Evolutionary conservation across 1,284 basidiomycete genomes (phyloP).

Genomic region (Pseudomicrostroma phylloplanum): DNA sequence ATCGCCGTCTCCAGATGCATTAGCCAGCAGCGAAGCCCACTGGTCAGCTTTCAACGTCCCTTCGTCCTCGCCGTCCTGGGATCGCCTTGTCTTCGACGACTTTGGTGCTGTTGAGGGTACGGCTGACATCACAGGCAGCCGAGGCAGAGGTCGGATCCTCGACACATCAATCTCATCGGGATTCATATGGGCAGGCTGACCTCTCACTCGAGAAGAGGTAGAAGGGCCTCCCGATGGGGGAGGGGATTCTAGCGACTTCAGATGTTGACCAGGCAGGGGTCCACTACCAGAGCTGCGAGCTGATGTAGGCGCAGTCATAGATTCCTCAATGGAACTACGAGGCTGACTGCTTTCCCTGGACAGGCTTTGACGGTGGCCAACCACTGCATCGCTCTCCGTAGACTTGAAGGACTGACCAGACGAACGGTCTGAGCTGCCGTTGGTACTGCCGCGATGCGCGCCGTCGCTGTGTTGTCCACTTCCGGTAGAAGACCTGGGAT

Average conservation of each 20-base stretch:
- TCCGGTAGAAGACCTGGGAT: not conserved
- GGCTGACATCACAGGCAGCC: conserved; percentile 19
- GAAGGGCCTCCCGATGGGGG: too few relatives aligned
- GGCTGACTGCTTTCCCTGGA: conserved; percentile 17
- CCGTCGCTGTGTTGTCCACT: too few relatives aligned
- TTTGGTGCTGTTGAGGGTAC: not conserved
- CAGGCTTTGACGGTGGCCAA: conserved; percentile 5
- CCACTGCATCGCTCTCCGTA: conserved; percentile 1
- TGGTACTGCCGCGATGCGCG: not conserved
- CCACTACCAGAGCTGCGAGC: conserved; percentile 39
- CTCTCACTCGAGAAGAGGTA: too few relatives aligned
- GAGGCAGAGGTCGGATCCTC: conserved; percentile 32
- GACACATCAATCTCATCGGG: conserved; percentile 30
- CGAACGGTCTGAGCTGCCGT: conserved; percentile 30
- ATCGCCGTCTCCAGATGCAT: conserved; percentile 16
- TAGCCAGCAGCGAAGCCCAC: conserved; percentile 26
- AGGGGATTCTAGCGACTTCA: not conserved
- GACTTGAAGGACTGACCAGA: conserved; percentile 38
- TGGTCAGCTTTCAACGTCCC: conserved; percentile 33
- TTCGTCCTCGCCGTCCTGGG: conserved; percentile 20
- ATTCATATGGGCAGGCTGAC: not conserved
- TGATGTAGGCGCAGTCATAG: conserved; percentile 36
- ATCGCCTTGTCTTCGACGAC: not conserved
- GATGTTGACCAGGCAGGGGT: conserved; percentile 13
- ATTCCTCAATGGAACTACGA: conserved; percentile 20